phyloP scores from a whole-genome alignment of 495 filamentous ascomycete species.

The Melanomma pulvis-pyrius region DNA sequence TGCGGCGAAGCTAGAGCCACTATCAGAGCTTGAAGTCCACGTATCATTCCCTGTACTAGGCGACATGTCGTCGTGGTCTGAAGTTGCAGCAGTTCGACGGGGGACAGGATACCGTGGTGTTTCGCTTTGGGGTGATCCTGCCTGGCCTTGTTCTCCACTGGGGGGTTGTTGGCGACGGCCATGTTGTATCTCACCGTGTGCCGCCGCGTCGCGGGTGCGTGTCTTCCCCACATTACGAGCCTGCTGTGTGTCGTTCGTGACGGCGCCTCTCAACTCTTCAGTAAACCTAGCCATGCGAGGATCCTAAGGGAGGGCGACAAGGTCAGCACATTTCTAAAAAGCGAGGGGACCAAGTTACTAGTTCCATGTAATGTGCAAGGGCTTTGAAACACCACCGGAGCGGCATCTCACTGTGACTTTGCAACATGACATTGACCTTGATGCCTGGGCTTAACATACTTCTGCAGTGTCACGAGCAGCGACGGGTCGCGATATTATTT shows the following conservation, averaged over 20 bases:
- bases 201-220: background rate
- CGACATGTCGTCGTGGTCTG: slow-evolving; percentile 30
- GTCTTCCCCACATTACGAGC: background rate
- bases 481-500: background rate
- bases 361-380: too few species aligned
- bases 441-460: too few species aligned
- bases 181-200: background rate
- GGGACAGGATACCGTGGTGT: background rate
- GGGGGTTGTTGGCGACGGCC: background rate
- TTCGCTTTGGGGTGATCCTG: background rate
- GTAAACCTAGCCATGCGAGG: slow-evolving; percentile 14
- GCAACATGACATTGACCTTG: too few species aligned
- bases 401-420: too few species aligned
- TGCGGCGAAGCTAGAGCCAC: slow-evolving; percentile 2
- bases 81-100: background rate
- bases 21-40: slow-evolving; percentile 8
- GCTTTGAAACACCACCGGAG: too few species aligned
- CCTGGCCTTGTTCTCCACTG: background rate
- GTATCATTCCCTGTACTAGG: slow-evolving; percentile 25
- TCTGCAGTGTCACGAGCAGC: slow-evolving; percentile 8
- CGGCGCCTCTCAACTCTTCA: slow-evolving; percentile 15
- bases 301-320: too few species aligned
- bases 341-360: too few species aligned
- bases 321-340: too few species aligned
- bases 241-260: background rate